A percentile compares a stretch with the other conserved stretches of the same genome.
Evolutionary conservation across 345 rosid genomes (phyloP).

Genomic region (Moringa oleifera): DNA sequence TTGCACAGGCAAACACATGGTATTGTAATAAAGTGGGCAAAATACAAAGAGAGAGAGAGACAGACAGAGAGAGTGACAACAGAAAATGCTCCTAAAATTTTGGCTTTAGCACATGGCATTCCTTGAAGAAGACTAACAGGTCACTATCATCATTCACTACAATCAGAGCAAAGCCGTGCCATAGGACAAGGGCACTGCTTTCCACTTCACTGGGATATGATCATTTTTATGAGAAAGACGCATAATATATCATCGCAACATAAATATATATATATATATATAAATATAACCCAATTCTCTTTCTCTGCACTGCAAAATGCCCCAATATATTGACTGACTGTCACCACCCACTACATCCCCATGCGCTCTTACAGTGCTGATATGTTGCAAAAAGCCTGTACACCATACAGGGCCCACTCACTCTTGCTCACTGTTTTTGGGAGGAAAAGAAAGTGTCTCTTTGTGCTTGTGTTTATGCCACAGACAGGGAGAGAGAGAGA

Average conservation of each 20-base stretch:
- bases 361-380: too few relatives aligned
- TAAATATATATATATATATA: too few relatives aligned
- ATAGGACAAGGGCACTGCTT: background rate
- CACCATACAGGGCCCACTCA: too few relatives aligned
- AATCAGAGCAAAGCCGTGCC: background rate
- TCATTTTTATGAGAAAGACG: too few relatives aligned
- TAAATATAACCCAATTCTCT: background rate
- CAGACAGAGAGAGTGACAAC: too few relatives aligned
- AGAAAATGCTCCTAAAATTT: background rate
- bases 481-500: background rate
- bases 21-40: background rate
- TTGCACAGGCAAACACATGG: background rate
- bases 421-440: background rate
- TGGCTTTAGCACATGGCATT: conserved; percentile 4
- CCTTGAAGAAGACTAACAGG: background rate
- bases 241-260: too few relatives aligned
- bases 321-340: background rate
- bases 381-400: too few relatives aligned
- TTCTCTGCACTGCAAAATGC: background rate
- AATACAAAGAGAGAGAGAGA: background rate
- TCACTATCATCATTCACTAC: background rate
- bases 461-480: too few relatives aligned
- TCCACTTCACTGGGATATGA: background rate
- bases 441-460: too few relatives aligned
- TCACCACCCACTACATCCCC: background rate